phyloP scores from a whole-genome alignment of 2,329 filamentous ascomycete genomes.

The Massarina eburnea region DNA sequence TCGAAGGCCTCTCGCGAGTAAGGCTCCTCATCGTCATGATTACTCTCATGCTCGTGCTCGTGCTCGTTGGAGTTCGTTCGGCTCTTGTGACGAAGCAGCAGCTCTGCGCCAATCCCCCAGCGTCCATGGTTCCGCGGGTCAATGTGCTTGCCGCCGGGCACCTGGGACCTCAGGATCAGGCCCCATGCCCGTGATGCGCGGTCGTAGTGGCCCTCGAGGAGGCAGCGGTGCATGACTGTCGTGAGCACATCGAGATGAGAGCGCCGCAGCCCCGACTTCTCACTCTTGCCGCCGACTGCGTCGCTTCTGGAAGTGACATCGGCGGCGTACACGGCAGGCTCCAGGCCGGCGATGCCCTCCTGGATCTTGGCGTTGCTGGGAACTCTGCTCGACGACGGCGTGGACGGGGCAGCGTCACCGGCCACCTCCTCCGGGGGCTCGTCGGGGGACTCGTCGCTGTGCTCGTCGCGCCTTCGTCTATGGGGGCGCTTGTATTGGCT shows the following conservation, averaged over 20 bases:
- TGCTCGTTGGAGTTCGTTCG: slow-evolving; percentile 2
- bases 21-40: neutral
- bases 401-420: slow-evolving; percentile 13
- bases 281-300: slow-evolving; percentile 12
- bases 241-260: slow-evolving; percentile 68
- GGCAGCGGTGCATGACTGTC: slow-evolving; percentile 69
- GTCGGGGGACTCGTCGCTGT: slow-evolving; percentile 16
- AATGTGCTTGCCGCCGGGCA: slow-evolving; percentile 59
- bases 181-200: slow-evolving; percentile 76
- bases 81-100: slow-evolving; percentile 64
- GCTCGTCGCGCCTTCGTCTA: slow-evolving; percentile 27
- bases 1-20: slow-evolving; percentile 54
- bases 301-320: slow-evolving; percentile 16
- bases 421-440: slow-evolving; percentile 8
- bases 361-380: slow-evolving; percentile 32
- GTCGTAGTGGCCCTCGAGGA: slow-evolving; percentile 69
- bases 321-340: slow-evolving; percentile 45
- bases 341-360: slow-evolving; percentile 44
- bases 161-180: slow-evolving; percentile 66
- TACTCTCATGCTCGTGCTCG: neutral
- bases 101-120: slow-evolving; percentile 85
- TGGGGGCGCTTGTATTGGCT: slow-evolving; percentile 27
- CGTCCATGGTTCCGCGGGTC: slow-evolving; percentile 70
- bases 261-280: slow-evolving; percentile 42
- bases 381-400: slow-evolving; percentile 13